phyloP scores from a whole-genome alignment of 768 basidiomycete genomes.

The Lyophyllum atratum region DNA sequence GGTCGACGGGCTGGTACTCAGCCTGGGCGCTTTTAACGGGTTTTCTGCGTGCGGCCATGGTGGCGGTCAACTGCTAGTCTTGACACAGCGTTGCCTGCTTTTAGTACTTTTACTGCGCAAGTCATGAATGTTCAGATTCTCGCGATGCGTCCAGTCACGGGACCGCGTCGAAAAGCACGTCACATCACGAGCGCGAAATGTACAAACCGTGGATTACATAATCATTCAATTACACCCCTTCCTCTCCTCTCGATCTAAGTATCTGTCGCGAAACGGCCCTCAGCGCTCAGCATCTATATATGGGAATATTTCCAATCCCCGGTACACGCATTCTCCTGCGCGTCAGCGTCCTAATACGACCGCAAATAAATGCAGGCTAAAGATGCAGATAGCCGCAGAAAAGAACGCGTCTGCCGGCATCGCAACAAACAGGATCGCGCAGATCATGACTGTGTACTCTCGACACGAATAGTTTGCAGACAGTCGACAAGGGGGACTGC shows the following conservation, averaged over 20 bases:
- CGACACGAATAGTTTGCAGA: no score
- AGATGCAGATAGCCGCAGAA: no score
- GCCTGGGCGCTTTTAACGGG: not conserved
- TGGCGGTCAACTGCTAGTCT: not conserved
- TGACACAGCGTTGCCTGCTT: not conserved
- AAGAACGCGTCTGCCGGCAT: no score
- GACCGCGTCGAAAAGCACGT: constrained; percentile 2
- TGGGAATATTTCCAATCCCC: not conserved
- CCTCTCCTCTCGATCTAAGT: no score
- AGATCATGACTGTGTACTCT: no score
- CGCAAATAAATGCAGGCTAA: no score
- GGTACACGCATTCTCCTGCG: not conserved
- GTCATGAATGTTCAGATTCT: constrained; percentile 11
- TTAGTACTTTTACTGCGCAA: not conserved
- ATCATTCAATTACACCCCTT: no score
- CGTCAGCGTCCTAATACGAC: not conserved
- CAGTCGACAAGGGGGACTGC: no score
- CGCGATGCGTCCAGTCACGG: constrained; percentile 8
- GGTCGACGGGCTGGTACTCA: constrained; percentile 14
- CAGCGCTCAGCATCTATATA: no score
- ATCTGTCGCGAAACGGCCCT: no score
- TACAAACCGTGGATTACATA: not conserved
- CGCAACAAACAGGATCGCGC: no score
- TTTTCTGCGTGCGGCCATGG: constrained; percentile 15
- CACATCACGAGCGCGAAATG: not conserved